Conservation (phyloP, 768 basidiomycete genomes). For the Amanita rimosa region DNA sequence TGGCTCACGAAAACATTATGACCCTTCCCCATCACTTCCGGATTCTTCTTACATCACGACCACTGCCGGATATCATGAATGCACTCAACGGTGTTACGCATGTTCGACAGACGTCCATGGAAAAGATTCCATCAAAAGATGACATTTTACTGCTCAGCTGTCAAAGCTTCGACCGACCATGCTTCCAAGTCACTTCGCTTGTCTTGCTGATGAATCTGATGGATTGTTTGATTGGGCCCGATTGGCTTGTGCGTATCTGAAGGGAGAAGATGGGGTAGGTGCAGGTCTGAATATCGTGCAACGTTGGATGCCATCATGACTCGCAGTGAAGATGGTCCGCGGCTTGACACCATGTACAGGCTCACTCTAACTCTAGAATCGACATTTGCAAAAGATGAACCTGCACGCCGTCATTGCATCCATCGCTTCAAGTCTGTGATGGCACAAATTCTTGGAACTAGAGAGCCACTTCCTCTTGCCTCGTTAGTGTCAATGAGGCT, state of each 20-base stretch:
- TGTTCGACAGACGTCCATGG: constrained; percentile 10
- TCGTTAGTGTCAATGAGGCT: constrained; percentile 4
- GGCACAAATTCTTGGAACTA: neutral
- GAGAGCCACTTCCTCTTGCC: constrained; percentile 1
- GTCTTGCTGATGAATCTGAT: constrained; percentile 14
- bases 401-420: neutral
- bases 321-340: neutral
- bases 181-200: constrained; percentile 8
- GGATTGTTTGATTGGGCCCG: constrained; percentile 2
- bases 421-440: neutral
- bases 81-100: constrained; percentile 1
- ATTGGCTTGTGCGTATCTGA: constrained; percentile 16
- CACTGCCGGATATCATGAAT: constrained; percentile 13
- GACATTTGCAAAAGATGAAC: neutral
- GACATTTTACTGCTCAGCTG: constrained; percentile 5
- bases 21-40: constrained; percentile 16
- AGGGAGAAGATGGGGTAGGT: constrained; percentile 1
- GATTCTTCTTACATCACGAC: constrained; percentile 18
- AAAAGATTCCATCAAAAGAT: neutral
- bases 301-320: neutral
- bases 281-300: neutral
- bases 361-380: neutral
- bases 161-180: neutral
- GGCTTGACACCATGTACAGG: constrained; percentile 2
- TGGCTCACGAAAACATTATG: neutral